phyloP scores from a whole-genome alignment of 2,329 filamentous ascomycete genomes.

The Fusarium sp. region DNA sequence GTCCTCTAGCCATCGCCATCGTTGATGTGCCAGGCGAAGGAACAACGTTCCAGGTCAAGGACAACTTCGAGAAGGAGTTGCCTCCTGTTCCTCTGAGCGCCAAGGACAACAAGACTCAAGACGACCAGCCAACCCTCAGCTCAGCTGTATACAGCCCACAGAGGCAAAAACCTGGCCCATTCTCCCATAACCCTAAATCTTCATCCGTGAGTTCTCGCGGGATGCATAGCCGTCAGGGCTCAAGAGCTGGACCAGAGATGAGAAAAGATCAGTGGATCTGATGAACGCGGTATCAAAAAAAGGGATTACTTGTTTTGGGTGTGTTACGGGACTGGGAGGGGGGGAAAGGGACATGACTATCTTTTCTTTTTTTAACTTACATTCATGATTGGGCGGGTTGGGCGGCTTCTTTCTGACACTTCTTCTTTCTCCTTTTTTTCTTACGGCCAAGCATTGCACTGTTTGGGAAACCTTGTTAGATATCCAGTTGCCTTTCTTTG shows the following conservation, averaged over 20 bases:
- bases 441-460: background rate
- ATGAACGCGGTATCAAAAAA: slow-evolving; percentile 5
- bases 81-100: slow-evolving; percentile 49
- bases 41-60: slow-evolving; percentile 33
- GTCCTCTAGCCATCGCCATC: slow-evolving; percentile 40
- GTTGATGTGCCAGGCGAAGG: slow-evolving; percentile 41
- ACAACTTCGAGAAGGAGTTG: slow-evolving; percentile 41
- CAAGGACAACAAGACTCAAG: slow-evolving; percentile 29
- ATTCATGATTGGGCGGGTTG: slow-evolving; percentile 18
- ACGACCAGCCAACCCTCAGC: slow-evolving; percentile 54
- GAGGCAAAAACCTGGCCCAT: slow-evolving; percentile 18
- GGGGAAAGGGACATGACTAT: slow-evolving; percentile 17
- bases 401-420: background rate
- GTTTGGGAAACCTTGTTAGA: background rate
- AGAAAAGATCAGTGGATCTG: slow-evolving; percentile 34
- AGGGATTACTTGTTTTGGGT: background rate
- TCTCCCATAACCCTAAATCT: slow-evolving; percentile 30
- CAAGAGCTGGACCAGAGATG: slow-evolving; percentile 14
- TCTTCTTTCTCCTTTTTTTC: background rate
- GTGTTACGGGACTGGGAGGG: background rate
- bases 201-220: slow-evolving; percentile 32
- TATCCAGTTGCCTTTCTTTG: slow-evolving; percentile 2
- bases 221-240: slow-evolving; percentile 31
- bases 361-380: slow-evolving; percentile 4
- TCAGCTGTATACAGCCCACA: slow-evolving; percentile 61